Evolutionary conservation across 2,329 filamentous ascomycete species (phyloP).

Genomic region (Exophiala lecanii-corni): DNA sequence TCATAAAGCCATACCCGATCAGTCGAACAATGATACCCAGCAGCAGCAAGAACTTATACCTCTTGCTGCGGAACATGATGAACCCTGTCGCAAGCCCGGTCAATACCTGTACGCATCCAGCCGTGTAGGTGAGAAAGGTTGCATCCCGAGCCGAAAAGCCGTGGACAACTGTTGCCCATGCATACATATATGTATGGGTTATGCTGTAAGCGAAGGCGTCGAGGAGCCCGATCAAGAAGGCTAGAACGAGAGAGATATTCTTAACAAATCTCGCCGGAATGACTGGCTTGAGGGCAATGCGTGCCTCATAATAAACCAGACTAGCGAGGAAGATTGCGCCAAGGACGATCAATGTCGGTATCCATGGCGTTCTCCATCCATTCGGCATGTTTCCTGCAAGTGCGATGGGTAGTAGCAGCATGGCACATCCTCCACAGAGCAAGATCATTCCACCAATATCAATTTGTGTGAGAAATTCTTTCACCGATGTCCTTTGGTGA

Average conservation of each 20-base stretch:
- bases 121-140: conserved; percentile 40
- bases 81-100: conserved; percentile 38
- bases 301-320: conserved; percentile 47
- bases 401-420: conserved; percentile 47
- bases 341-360: conserved; percentile 42
- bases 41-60: conserved; percentile 47
- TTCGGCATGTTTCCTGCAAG: conserved; percentile 40
- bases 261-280: conserved; percentile 45
- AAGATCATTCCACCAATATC: conserved; percentile 42
- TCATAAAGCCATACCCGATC: conserved; percentile 49
- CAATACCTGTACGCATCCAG: conserved; percentile 42
- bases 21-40: conserved; percentile 40
- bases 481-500: conserved; percentile 26
- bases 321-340: conserved; percentile 40
- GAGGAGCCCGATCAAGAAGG: conserved; percentile 37
- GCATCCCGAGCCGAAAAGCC: conserved; percentile 39
- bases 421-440: conserved; percentile 45
- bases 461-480: conserved; percentile 33
- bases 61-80: conserved; percentile 40
- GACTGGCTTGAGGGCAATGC: conserved; percentile 42
- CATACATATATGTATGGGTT: conserved; percentile 47
- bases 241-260: conserved; percentile 40
- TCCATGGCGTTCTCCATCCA: conserved; percentile 44
- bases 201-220: conserved; percentile 43
- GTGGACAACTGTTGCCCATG: conserved; percentile 44